Percentiles rank a stretch among this genome's conserved stretches.
phyloP scores from a whole-genome alignment of 129 eudicot species.

The Lactuca saligna region DNA sequence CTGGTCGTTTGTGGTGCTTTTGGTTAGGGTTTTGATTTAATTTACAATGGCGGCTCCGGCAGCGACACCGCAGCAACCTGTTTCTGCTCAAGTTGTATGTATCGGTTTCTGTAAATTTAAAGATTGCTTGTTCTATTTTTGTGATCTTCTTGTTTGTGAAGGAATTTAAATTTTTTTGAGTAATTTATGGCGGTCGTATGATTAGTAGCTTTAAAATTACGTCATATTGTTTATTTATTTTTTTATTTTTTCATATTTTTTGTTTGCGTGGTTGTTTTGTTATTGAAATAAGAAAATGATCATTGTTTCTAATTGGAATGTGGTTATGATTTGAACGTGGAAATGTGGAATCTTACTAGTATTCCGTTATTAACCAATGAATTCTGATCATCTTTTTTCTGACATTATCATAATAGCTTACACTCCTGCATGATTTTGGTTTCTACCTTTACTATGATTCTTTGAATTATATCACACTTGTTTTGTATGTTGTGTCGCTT shows the following conservation, averaged over 20 bases:
- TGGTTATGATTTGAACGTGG: background rate
- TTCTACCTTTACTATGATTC: background rate
- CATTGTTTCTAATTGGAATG: background rate
- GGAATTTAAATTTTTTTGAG: background rate
- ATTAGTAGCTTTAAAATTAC: slow-evolving; percentile 10
- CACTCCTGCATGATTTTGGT: background rate
- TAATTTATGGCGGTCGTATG: slow-evolving; percentile 5
- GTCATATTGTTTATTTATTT: background rate
- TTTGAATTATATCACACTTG: background rate
- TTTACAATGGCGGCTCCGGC: slow-evolving; percentile 49
- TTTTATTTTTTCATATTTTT: background rate
- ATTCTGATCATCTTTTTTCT: background rate
- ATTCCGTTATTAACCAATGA: background rate
- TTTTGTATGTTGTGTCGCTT: background rate
- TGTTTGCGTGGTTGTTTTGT: background rate
- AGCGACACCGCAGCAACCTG: slow-evolving; percentile 51
- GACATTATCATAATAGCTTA: background rate
- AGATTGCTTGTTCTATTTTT: background rate
- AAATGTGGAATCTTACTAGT: background rate
- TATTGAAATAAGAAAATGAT: background rate
- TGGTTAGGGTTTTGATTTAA: slow-evolving; percentile 28
- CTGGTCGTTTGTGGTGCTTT: slow-evolving; percentile 3
- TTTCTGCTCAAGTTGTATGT: slow-evolving; percentile 73
- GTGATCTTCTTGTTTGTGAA: background rate
- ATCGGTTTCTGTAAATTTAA: slow-evolving; percentile 3